Conservation (phyloP, 345 rosid genomes). For the Pelargonium nanum region DNA sequence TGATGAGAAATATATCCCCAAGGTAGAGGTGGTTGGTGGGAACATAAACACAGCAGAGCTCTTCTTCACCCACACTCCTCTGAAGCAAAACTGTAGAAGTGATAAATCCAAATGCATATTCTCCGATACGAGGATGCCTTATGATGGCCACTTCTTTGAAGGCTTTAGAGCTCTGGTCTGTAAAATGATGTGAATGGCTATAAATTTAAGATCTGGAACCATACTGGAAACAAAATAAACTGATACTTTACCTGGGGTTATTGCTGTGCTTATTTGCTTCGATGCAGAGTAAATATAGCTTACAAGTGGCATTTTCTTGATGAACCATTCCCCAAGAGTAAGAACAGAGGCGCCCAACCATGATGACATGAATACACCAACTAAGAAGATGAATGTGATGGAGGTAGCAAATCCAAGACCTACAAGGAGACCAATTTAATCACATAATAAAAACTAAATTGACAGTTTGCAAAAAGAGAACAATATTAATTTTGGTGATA, state of each 20-base stretch:
- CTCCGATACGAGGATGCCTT: conserved; percentile 48
- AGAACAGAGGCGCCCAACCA: conserved; percentile 47
- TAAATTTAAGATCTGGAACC: not conserved
- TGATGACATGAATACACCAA: conserved; percentile 53
- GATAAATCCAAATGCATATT: conserved; percentile 48
- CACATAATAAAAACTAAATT: not conserved
- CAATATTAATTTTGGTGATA: not conserved
- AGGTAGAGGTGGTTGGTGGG: conserved; percentile 44
- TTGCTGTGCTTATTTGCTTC: conserved; percentile 47
- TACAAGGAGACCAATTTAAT: conserved; percentile 4
- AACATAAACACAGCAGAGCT: conserved; percentile 39
- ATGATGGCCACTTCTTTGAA: conserved; percentile 53
- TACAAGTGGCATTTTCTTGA: conserved; percentile 46
- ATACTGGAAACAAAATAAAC: not conserved
- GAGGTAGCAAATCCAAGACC: conserved; percentile 51
- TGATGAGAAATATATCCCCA: conserved; percentile 42
- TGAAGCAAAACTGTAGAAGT: conserved; percentile 40
- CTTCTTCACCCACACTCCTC: conserved; percentile 31
- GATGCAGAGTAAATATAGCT: conserved; percentile 45
- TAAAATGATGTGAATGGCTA: not conserved
- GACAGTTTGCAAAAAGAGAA: not conserved
- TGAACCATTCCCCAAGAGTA: conserved; percentile 46
- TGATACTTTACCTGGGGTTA: conserved; percentile 28
- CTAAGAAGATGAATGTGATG: conserved; percentile 37
- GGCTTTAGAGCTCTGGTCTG: conserved; percentile 43